Evolutionary conservation across 805 yeast genomes (phyloP).

Genomic region (Teunomyces stri): DNA sequence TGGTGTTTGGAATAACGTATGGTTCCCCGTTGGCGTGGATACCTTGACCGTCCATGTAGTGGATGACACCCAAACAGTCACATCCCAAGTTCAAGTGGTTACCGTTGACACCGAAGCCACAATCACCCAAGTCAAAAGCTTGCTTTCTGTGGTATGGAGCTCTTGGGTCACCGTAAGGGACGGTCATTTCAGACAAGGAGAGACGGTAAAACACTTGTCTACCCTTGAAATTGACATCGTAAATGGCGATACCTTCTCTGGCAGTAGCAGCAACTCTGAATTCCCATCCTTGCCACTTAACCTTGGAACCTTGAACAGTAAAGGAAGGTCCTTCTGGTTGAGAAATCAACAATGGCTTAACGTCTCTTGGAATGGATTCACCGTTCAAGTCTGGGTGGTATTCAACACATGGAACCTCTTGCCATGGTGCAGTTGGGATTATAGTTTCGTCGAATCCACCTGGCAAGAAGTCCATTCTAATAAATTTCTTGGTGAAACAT

Average conservation of each 20-base stretch:
- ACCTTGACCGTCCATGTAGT: conserved; percentile 64
- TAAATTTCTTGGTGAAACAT: conserved; percentile 54
- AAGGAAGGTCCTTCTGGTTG: conserved; percentile 86
- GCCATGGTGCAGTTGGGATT: conserved; percentile 60
- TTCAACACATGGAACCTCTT: conserved; percentile 58
- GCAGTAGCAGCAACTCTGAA: conserved; percentile 66
- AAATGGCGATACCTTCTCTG: conserved; percentile 77
- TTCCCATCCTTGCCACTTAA: conserved; percentile 83
- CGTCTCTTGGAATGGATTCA: conserved; percentile 47
- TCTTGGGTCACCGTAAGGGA: conserved; percentile 84
- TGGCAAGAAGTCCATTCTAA: conserved; percentile 73
- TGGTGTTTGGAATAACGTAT: conserved; percentile 59
- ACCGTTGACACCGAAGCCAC: conserved; percentile 76
- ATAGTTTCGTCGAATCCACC: conserved; percentile 64
- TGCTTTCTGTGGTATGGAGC: conserved; percentile 82
- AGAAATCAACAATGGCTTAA: conserved; percentile 64
- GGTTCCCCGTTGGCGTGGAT: conserved; percentile 61
- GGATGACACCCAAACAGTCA: conserved; percentile 78
- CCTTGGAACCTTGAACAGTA: conserved; percentile 54
- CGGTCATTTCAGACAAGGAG: conserved; percentile 80
- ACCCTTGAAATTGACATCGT: conserved; percentile 72
- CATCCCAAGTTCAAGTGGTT: conserved; percentile 71
- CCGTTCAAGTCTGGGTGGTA: conserved; percentile 72
- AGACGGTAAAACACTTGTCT: conserved; percentile 73
- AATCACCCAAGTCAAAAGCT: conserved; percentile 83